Evolutionary conservation across 2,329 filamentous ascomycete genomes (phyloP).

Genomic region (Alternaria ventricosa): DNA sequence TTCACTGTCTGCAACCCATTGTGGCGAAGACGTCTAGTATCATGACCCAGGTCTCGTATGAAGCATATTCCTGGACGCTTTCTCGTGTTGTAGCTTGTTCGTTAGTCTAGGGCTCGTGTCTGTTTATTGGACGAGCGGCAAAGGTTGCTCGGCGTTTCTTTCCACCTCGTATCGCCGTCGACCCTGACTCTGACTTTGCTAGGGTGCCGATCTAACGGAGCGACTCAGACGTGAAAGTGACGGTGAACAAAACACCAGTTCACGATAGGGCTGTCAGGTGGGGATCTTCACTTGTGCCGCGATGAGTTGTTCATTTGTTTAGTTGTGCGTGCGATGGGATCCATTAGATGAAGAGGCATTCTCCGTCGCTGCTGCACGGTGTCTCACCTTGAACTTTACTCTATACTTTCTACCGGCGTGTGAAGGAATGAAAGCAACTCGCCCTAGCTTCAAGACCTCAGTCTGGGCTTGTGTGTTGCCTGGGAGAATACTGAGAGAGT

Average conservation of each 20-base stretch:
- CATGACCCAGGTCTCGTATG: neutral
- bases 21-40: neutral
- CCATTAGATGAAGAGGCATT: neutral
- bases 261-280: neutral
- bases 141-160: neutral
- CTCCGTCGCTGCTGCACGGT: neutral
- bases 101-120: neutral
- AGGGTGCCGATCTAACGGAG: neutral
- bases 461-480: neutral
- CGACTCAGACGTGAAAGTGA: neutral
- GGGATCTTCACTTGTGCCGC: neutral
- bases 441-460: neutral
- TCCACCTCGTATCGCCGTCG: neutral
- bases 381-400: neutral
- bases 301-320: neutral
- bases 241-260: neutral
- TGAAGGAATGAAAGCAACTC: neutral
- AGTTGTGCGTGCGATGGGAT: neutral
- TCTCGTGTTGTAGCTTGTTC: neutral
- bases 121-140: neutral
- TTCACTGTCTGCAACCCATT: neutral
- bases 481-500: no score
- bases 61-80: neutral
- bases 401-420: neutral
- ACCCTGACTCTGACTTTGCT: neutral